Conservation (phyloP, 108 stramenopile genomes). For the Cyclotella distinguenda region DNA sequence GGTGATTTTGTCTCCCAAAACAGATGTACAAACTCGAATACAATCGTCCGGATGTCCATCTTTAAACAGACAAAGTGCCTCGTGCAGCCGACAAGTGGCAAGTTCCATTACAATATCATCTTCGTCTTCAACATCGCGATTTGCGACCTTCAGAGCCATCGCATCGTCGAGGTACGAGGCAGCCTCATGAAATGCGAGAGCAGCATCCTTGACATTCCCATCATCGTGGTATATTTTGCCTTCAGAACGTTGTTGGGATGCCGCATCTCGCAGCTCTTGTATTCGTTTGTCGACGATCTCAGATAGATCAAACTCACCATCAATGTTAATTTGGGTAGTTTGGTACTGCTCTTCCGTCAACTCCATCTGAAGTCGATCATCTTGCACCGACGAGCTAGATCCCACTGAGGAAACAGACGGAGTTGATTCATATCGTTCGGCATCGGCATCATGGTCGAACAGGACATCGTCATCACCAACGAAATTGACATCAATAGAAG, state of each 20-base stretch:
- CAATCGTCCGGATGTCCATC: slow-evolving; percentile 51
- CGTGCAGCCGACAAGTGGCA: slow-evolving; percentile 80
- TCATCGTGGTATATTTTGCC: slow-evolving; percentile 31
- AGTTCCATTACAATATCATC: slow-evolving; percentile 42
- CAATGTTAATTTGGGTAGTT: no score
- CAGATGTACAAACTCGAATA: slow-evolving; percentile 62
- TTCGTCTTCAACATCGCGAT: slow-evolving; percentile 12
- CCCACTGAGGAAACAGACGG: no score
- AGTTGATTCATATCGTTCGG: no score
- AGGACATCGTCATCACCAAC: no score
- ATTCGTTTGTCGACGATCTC: not conserved
- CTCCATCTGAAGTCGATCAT: no score
- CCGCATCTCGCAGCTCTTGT: not conserved
- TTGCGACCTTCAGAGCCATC: not conserved
- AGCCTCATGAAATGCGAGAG: slow-evolving; percentile 58
- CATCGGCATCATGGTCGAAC: no score
- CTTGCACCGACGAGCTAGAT: no score
- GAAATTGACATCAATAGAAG: no score
- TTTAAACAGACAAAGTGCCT: slow-evolving; percentile 83
- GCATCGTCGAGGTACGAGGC: slow-evolving; percentile 35
- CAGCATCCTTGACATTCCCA: slow-evolving; percentile 56
- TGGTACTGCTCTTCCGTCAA: no score
- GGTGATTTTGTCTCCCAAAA: slow-evolving; percentile 41
- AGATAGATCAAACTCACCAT: not conserved
- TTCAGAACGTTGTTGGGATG: slow-evolving; percentile 2